Evolutionary conservation across 139 green algal genomes (phyloP).

Genomic region (Deuterostichococcus epilithicus): DNA sequence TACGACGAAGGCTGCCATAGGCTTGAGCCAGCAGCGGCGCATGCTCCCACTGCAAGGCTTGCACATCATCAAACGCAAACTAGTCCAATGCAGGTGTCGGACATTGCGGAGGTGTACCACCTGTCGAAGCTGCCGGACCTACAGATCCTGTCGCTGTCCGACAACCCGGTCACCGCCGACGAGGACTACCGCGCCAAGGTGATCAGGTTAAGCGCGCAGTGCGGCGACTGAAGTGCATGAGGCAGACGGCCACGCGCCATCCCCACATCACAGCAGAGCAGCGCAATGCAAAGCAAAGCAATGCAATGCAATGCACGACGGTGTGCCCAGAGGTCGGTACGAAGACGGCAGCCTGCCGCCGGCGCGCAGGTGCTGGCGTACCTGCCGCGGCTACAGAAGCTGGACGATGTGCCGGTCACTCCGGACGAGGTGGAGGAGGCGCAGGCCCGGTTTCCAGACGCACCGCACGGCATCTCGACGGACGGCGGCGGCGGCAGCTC

Average conservation of each 20-base stretch:
- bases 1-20: too few species aligned
- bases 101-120: neutral
- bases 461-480: neutral
- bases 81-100: neutral
- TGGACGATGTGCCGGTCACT: neutral
- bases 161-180: conserved; percentile 50
- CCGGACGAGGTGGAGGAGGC: neutral
- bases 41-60: too few species aligned
- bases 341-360: too few species aligned
- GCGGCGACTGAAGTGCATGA: too few species aligned
- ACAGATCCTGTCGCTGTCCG: conserved; percentile 13
- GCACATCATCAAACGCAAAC: neutral
- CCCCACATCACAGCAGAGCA: too few species aligned
- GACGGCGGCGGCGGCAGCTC: neutral
- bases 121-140: neutral
- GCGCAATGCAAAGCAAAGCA: too few species aligned
- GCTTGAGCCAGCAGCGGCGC: too few species aligned
- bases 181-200: conserved; percentile 4
- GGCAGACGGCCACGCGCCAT: too few species aligned
- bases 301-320: too few species aligned
- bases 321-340: too few species aligned
- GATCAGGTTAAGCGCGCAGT: too few species aligned
- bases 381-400: neutral
- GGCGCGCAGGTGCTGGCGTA: neutral
- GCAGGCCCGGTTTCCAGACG: neutral